A percentile compares a stretch with the other conserved stretches of the same genome.
These are phyloP conservation scores for Fusarium sacchari DNA, from an alignment of 2,329 filamentous ascomycete species.

Conservation along the genomic window DNA sequence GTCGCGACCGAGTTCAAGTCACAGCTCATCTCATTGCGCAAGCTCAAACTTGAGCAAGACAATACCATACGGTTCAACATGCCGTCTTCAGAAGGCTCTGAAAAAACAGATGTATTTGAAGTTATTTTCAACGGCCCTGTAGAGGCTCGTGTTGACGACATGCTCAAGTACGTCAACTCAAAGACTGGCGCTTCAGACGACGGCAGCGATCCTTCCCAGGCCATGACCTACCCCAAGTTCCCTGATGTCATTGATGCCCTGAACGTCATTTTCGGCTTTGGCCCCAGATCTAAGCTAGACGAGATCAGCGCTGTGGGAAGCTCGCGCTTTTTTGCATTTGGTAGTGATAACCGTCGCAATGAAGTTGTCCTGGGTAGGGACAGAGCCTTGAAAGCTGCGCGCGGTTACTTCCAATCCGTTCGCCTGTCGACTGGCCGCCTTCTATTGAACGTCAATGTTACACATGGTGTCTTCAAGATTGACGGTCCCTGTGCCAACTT, in stretches of 20 bases:
- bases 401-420: constrained; percentile 66
- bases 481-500: constrained; percentile 50
- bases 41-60: constrained; percentile 48
- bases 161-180: constrained; percentile 58
- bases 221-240: constrained; percentile 58
- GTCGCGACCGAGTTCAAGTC: constrained; percentile 63
- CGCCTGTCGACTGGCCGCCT: constrained; percentile 64
- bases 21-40: constrained; percentile 54
- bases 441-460: constrained; percentile 65
- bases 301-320: constrained; percentile 55
- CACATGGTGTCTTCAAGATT: constrained; percentile 62
- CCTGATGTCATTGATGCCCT: constrained; percentile 61
- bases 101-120: constrained; percentile 49
- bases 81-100: constrained; percentile 45
- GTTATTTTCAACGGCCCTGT: constrained; percentile 55
- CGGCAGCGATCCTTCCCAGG: constrained; percentile 14
- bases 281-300: constrained; percentile 50
- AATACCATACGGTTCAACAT: constrained; percentile 51
- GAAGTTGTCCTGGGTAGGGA: constrained; percentile 41
- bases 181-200: constrained; percentile 50
- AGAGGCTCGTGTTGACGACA: constrained; percentile 50
- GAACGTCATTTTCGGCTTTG: constrained; percentile 62
- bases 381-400: constrained; percentile 53
- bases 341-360: constrained; percentile 40
- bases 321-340: constrained; percentile 60